These are phyloP conservation scores for Globisporangium acanthophoron DNA, from an alignment of 352 stramenopile genomes.

Conservation along the genomic window DNA sequence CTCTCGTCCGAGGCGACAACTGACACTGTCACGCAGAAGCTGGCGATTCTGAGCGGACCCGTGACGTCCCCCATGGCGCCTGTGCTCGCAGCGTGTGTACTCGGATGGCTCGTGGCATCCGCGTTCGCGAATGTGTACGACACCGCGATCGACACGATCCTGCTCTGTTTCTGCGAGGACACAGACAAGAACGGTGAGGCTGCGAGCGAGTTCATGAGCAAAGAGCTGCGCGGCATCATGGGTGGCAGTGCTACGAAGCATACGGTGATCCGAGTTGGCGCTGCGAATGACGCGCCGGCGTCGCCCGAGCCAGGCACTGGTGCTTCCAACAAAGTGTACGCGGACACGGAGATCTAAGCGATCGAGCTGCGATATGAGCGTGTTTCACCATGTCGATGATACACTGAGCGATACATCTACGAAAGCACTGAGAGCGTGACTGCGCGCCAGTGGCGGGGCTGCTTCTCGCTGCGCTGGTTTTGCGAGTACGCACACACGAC, in stretches of 20 bases:
- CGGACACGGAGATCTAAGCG: constrained; percentile 36
- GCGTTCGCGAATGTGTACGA: constrained; percentile 94
- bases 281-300: not conserved
- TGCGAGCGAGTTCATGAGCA: constrained; percentile 76
- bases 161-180: constrained; percentile 97
- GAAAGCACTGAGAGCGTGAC: constrained; percentile 7
- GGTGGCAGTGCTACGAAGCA: constrained; percentile 25
- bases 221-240: constrained; percentile 63
- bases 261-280: constrained; percentile 36
- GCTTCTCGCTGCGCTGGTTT: constrained; percentile 13
- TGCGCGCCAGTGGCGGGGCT: not conserved
- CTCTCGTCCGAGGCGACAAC: constrained; percentile 27
- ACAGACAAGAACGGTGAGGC: constrained; percentile 49
- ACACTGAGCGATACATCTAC: not conserved
- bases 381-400: not conserved
- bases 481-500: constrained; percentile 71
- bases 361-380: not conserved
- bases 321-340: constrained; percentile 25
- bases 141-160: constrained; percentile 92
- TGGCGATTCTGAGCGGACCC: constrained; percentile 61
- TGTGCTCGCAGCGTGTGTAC: constrained; percentile 69
- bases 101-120: constrained; percentile 88
- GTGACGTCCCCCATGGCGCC: constrained; percentile 90
- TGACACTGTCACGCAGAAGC: constrained; percentile 22
- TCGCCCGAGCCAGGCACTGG: constrained; percentile 1